Base-by-base conservation (phyloP, 352 stramenopile species). In the Globisporangium nunn region DNA sequence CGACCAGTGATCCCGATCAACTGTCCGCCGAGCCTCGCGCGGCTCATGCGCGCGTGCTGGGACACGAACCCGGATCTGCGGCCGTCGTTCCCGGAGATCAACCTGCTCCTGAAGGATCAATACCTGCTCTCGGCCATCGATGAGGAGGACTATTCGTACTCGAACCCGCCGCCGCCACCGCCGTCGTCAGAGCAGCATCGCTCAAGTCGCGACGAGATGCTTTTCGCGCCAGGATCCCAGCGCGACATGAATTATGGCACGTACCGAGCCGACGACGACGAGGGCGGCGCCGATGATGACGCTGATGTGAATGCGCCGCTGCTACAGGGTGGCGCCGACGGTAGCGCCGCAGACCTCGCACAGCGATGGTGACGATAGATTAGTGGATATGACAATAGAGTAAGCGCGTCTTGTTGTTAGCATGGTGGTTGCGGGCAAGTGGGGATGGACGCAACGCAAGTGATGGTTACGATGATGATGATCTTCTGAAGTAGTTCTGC, bases 11-110 rank as follows among this genome's bases (percentile, higher is more conserved):
- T 94, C 57, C 78, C 84, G 3, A 87, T 94, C 50, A 85, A 75
- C 54, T 94, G 81, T 59, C 84, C 84, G 6, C 81, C 84, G 1
- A 74, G 77, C 10, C 67, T 94, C 18, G 81, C 82, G 18, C 74
- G 78, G 2, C 62, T 94, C n/a, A 94, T 94, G 84, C 72, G 80
- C 12, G 76, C 78, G 29, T 94, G 84, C 59, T 94, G 84, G 84
- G 80, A 94, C 50, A 72, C 83, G 50, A 88, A 78, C 51, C 70
- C 84, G 33, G 72, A 87, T 44, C 55, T 81, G 28, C 75, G 84
- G 17, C 84, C 84, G 6, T 82, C 74, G 30, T 94, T 94, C 59
- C 76, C 81, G 15, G 84, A 94, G 66, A 86, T 94, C 54, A 83
- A 75, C 43, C 67, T 90, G 52, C 72, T 82, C 39, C 60, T 94